These are phyloP conservation scores for Saccharomyces mikatae DNA, from an alignment of 805 yeast genomes.

Conservation along the genomic window DNA sequence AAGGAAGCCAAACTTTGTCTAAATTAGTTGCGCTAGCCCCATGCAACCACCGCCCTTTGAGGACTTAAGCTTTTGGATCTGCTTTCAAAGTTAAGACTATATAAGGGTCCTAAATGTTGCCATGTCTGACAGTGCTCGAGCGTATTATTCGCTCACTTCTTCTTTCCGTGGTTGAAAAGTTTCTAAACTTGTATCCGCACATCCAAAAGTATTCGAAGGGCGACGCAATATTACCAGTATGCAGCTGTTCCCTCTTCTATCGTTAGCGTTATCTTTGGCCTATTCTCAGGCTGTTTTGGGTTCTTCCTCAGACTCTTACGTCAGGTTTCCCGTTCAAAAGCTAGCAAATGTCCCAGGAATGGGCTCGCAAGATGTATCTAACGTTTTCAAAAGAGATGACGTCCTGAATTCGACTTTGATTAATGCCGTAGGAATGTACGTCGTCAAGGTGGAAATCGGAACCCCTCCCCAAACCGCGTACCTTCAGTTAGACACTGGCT, in stretches of 20 bases:
- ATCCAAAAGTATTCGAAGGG: not conserved
- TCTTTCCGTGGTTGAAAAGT: not conserved
- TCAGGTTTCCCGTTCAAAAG: not conserved
- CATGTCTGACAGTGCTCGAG: too few relatives aligned
- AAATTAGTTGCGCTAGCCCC: too few relatives aligned
- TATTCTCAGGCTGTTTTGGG: not conserved
- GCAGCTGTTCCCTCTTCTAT: not conserved
- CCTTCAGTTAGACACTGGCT: conserved; percentile 42
- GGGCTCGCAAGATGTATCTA: not conserved
- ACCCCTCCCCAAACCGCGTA: conserved; percentile 36
- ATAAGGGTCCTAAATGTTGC: too few relatives aligned
- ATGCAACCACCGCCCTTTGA: too few relatives aligned
- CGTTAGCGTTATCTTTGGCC: not conserved
- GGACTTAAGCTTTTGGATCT: too few relatives aligned
- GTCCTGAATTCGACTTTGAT: not conserved
- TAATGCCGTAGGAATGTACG: not conserved
- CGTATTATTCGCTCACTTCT: not conserved
- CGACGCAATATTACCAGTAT: not conserved
- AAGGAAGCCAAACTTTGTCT: not conserved
- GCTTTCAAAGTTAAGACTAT: too few relatives aligned
- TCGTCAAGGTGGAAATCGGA: conserved; percentile 33
- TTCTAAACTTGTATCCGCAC: not conserved
- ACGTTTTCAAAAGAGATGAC: not conserved
- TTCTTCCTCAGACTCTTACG: not conserved
- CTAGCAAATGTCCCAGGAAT: not conserved